phyloP scores from a whole-genome alignment of 2,329 filamentous ascomycete genomes.

The Diaporthe aspalathi region DNA sequence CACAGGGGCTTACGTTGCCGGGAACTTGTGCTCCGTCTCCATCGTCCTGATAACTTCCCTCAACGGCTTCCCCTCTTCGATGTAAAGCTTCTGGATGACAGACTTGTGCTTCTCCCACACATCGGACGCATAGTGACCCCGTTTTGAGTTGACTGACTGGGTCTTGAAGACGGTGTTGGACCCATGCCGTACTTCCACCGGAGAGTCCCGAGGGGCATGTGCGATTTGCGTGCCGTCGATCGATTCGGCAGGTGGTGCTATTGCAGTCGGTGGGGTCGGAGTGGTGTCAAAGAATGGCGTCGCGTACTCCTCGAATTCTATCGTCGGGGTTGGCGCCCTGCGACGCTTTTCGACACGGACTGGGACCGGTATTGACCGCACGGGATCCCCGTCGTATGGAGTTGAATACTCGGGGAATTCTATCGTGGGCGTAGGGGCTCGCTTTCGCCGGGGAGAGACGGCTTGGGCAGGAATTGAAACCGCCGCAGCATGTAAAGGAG shows the following conservation, averaged over 20 bases:
- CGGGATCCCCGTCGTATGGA: not conserved
- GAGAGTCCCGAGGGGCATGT: not conserved
- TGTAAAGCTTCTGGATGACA: slow-evolving; percentile 32
- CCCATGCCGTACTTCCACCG: not conserved
- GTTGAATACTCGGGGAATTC: slow-evolving; percentile 17
- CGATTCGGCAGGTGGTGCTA: not conserved
- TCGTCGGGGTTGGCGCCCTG: slow-evolving; percentile 18
- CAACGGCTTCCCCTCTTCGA: slow-evolving; percentile 32
- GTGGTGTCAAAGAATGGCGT: slow-evolving; percentile 2
- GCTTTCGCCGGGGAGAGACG: not conserved
- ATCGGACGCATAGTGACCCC: slow-evolving; percentile 34
- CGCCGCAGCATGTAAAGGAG: not conserved
- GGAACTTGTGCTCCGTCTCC: slow-evolving; percentile 34
- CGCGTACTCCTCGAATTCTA: slow-evolving; percentile 11
- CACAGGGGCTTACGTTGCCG: slow-evolving; percentile 23
- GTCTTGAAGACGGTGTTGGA: slow-evolving; percentile 29
- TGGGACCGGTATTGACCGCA: not conserved
- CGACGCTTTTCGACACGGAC: slow-evolving; percentile 24
- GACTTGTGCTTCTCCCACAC: slow-evolving; percentile 33
- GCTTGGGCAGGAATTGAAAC: not conserved
- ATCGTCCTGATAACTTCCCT: slow-evolving; percentile 35
- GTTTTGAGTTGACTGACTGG: slow-evolving; percentile 31
- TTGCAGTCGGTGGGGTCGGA: not conserved
- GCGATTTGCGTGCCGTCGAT: not conserved
- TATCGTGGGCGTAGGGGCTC: slow-evolving; percentile 21